Evolutionary conservation across 31 red algal species (phyloP).

Genomic region (Endocladia muricata): DNA sequence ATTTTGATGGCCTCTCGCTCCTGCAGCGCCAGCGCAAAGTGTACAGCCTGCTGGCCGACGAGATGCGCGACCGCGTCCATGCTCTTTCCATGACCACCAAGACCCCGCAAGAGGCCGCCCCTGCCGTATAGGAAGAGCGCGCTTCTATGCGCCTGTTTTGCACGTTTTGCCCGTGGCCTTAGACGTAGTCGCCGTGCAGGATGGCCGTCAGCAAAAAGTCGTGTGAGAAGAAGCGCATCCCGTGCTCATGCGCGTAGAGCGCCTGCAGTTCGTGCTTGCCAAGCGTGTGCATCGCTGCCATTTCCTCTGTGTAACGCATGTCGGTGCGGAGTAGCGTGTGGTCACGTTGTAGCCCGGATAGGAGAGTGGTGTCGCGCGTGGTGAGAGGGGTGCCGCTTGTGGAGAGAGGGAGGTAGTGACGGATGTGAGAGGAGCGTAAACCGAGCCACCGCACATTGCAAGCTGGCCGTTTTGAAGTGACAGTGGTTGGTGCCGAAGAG

Average conservation of each 20-base stretch:
- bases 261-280: slow-evolving; percentile 68
- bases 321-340: slow-evolving; percentile 12
- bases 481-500: neutral
- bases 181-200: slow-evolving; percentile 53
- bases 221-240: slow-evolving; percentile 27
- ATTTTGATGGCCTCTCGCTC: slow-evolving; percentile 42
- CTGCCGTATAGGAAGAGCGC: neutral
- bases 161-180: neutral
- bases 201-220: slow-evolving; percentile 41
- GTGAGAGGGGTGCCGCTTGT: slow-evolving; percentile 34
- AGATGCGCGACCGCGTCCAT: slow-evolving; percentile 57
- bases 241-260: slow-evolving; percentile 51
- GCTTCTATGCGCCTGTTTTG: neutral
- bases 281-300: slow-evolving; percentile 31
- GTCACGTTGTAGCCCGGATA: slow-evolving; percentile 19
- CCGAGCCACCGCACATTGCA: slow-evolving; percentile 70
- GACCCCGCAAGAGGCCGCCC: slow-evolving; percentile 41
- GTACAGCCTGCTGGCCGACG: slow-evolving; percentile 59
- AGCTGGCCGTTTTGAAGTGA: neutral
- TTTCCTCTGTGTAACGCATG: slow-evolving; percentile 13
- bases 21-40: slow-evolving; percentile 62
- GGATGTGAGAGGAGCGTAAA: slow-evolving; percentile 51
- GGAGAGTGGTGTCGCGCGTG: slow-evolving; percentile 27
- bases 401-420: neutral
- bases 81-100: slow-evolving; percentile 67